Percentiles rank a stretch among this genome's conserved stretches.
Evolutionary conservation across 1,284 basidiomycete genomes (phyloP).

Genomic region (Wallemia hederae): DNA sequence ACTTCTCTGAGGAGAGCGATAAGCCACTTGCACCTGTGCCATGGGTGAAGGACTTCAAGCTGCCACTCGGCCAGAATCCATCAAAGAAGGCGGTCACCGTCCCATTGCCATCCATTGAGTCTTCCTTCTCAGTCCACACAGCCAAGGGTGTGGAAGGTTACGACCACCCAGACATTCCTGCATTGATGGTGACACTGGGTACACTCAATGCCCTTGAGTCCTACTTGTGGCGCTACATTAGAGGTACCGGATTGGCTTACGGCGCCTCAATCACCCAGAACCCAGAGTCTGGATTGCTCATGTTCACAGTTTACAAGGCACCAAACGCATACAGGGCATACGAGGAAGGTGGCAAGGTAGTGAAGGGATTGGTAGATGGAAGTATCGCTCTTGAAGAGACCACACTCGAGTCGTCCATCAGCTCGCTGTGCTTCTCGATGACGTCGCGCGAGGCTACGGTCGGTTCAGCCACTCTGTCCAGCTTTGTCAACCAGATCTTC

Average conservation of each 20-base stretch:
- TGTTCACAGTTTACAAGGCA: conserved; percentile 55
- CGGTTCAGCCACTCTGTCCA: conserved; percentile 40
- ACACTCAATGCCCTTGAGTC: conserved; percentile 81
- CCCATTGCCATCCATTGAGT: conserved; percentile 77
- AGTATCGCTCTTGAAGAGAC: conserved; percentile 60
- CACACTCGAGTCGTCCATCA: conserved; percentile 70
- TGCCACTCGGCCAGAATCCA: conserved; percentile 40
- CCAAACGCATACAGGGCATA: conserved; percentile 67
- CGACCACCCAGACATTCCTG: conserved; percentile 54
- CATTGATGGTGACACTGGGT: conserved; percentile 52
- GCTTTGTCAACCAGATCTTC: conserved; percentile 61
- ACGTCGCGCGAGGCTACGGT: conserved; percentile 57
- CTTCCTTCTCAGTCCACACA: conserved; percentile 54
- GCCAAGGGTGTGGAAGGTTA: conserved; percentile 52
- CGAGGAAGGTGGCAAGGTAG: conserved; percentile 43
- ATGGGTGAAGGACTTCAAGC: conserved; percentile 38
- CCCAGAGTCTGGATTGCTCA: conserved; percentile 49
- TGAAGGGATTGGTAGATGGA: conserved; percentile 44
- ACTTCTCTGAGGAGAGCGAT: conserved; percentile 24
- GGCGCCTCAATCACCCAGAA: conserved; percentile 55
- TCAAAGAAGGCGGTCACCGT: conserved; percentile 50
- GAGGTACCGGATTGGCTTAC: conserved; percentile 78
- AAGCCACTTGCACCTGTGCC: conserved; percentile 36
- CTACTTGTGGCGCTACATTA: conserved; percentile 73
- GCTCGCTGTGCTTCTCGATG: conserved; percentile 57